Conservation (phyloP, 2,329 filamentous ascomycete species). For the Geoglossum cookeanum region DNA sequence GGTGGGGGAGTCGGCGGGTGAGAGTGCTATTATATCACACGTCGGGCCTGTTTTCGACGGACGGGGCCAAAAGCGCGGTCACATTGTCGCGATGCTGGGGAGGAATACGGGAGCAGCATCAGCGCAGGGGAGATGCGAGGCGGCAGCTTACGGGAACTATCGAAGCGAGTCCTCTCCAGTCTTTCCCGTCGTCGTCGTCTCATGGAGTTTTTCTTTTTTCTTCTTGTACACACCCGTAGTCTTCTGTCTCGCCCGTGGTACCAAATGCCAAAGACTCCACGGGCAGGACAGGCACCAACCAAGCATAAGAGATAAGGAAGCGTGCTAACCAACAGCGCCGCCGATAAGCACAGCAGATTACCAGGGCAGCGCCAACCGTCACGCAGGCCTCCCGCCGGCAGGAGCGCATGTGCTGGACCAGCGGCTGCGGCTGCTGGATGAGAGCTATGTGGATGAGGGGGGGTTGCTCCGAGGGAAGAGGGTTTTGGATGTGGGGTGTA, state of each 20-base stretch:
- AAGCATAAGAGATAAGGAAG: too few relatives aligned
- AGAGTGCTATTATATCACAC: too few relatives aligned
- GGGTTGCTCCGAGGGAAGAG: constrained; percentile 17
- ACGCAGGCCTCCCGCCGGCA: constrained; percentile 15
- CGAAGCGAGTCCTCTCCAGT: neutral
- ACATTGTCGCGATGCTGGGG: too few relatives aligned
- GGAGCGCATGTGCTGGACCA: constrained; percentile 20
- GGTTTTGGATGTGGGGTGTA: constrained; percentile 22
- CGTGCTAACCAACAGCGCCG: too few relatives aligned
- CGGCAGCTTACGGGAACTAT: neutral
- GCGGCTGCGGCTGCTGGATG: constrained; percentile 17
- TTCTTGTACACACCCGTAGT: neutral
- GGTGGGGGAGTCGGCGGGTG: neutral
- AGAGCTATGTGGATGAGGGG: constrained; percentile 15
- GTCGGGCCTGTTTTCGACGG: too few relatives aligned
- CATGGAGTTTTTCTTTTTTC: neutral
- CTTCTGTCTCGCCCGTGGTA: too few relatives aligned
- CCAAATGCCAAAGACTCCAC: too few relatives aligned
- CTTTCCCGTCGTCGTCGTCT: neutral
- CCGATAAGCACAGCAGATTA: constrained; percentile 15
- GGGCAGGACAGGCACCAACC: too few relatives aligned
- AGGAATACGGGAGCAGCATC: too few relatives aligned
- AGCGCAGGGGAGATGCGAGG: neutral
- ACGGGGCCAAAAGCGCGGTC: too few relatives aligned
- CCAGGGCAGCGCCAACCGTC: constrained; percentile 16